Evolutionary conservation across 1,284 basidiomycete genomes (phyloP), one percentile per base, ranked within the genome.

Genomic region (Grifola frondosa): DNA sequence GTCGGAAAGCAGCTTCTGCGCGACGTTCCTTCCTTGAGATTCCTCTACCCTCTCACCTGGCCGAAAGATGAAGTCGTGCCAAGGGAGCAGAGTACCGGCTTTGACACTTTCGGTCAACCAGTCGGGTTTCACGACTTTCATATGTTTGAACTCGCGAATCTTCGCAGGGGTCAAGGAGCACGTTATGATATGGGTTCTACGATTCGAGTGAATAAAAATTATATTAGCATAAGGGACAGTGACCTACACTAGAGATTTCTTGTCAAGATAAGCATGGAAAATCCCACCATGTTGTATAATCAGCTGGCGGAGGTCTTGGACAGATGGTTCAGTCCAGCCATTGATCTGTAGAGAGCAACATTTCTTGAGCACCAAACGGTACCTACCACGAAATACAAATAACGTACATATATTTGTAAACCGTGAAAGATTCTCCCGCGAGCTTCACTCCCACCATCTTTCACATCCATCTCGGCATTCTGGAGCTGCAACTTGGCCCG

Each of bases 151-250:
- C 56, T 97, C 93, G 34, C 80, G 78, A 35, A 91, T 77, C 66
- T 98, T 98, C 40, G 84, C 83, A 0, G 92, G 84, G 0, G 96
- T 97, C 24, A 99, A 75, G 17, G 90, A 86, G 44, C 85, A 88
- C 1, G 96, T 95, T 42, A 99, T 74, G 52, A 98, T 85, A 61
- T 95, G 92, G 0, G 91, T 94, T 29, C 88, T 89, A n/a, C 42
- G n/a, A n/a, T n/a, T n/a, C n/a, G n/a, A n/a, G n/a, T n/a, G 42
- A 33, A 45, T 43, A 22, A 47, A 30, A 12, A 40, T 29, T 36
- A 28, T 39, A 23, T 17, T 42, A 36, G 15, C 22, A 47, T 28
- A 19, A 19, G 15, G 22, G 19, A 17, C 29, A 50, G 11, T 24
- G 22, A 74, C 84, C 44, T 59, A 90, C 84, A 90, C 84, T 22